phyloP scores from a whole-genome alignment of 2,329 filamentous ascomycete genomes.

The Ascochyta rabiei region DNA sequence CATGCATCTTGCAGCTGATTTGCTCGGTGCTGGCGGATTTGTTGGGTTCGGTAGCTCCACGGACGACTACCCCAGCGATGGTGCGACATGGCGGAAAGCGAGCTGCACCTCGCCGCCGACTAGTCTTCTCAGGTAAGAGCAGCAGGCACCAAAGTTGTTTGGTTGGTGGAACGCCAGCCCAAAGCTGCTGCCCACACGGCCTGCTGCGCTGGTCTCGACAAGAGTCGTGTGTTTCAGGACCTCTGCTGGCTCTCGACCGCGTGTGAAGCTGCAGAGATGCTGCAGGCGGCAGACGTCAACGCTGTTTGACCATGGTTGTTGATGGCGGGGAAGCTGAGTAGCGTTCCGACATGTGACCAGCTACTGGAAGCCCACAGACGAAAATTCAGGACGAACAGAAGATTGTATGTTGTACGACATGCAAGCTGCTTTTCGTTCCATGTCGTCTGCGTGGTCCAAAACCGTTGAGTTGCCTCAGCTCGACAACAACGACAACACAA shows the following conservation, averaged over 20 bases:
- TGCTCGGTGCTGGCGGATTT: conserved; percentile 31
- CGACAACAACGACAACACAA: no score
- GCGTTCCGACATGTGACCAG: conserved; percentile 4
- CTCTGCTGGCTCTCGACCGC: conserved; percentile 4
- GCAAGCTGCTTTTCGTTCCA: conserved; percentile 7
- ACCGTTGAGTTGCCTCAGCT: conserved; percentile 4
- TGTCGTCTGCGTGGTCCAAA: conserved; percentile 2
- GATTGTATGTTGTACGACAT: conserved; percentile 9
- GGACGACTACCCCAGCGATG: conserved; percentile 34
- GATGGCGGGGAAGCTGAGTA: conserved; percentile 10
- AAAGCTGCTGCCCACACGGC: conserved; percentile 20
- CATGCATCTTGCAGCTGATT: conserved; percentile 35
- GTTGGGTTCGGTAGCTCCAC: conserved; percentile 26
- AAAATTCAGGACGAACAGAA: background rate
- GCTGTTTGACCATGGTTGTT: conserved; percentile 20
- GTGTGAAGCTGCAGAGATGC: conserved; percentile 13
- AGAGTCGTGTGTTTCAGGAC: conserved; percentile 34
- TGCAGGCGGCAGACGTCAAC: conserved; percentile 18
- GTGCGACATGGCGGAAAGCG: conserved; percentile 41
- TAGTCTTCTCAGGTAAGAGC: conserved; percentile 8
- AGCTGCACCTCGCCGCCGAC: conserved; percentile 33
- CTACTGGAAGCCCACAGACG: conserved; percentile 12
- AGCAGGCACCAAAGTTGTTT: conserved; percentile 1
- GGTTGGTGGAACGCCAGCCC: conserved; percentile 31
- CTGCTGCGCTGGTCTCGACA: conserved; percentile 12